Evolutionary conservation across 2,329 filamentous ascomycete genomes (phyloP).

Genomic region (Conoideocrella luteorostrata): DNA sequence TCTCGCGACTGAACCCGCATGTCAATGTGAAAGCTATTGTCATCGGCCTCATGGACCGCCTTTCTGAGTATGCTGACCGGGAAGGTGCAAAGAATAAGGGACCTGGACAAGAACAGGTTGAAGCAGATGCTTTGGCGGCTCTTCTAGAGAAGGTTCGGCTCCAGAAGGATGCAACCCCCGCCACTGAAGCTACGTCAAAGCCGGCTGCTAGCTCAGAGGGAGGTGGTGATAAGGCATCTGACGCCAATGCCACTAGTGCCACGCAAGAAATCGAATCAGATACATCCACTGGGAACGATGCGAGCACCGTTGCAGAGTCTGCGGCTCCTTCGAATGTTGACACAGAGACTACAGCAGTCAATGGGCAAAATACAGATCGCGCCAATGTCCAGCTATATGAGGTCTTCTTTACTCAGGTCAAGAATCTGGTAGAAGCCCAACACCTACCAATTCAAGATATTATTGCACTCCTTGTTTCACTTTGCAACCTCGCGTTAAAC

Average conservation of each 20-base stretch:
- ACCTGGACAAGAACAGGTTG: slow-evolving; percentile 67
- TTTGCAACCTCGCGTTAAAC: slow-evolving; percentile 88
- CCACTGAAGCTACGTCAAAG: slow-evolving; percentile 14
- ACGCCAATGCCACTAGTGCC: slow-evolving; percentile 25
- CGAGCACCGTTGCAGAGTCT: slow-evolving; percentile 24
- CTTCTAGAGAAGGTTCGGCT: slow-evolving; percentile 75
- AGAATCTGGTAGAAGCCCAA: slow-evolving; percentile 86
- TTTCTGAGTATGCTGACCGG: slow-evolving; percentile 90
- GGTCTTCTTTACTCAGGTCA: slow-evolving; percentile 94
- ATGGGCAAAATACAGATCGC: slow-evolving; percentile 37
- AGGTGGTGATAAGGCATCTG: slow-evolving; percentile 20
- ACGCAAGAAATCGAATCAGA: slow-evolving; percentile 12
- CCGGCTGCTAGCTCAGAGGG: slow-evolving; percentile 30
- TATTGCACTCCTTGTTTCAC: slow-evolving; percentile 86
- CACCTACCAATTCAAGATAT: slow-evolving; percentile 90
- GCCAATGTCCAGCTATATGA: slow-evolving; percentile 86
- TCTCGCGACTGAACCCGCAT: slow-evolving; percentile 86
- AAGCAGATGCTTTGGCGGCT: slow-evolving; percentile 74
- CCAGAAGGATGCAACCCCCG: slow-evolving; percentile 42
- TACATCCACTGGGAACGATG: slow-evolving; percentile 22
- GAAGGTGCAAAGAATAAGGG: slow-evolving; percentile 67
- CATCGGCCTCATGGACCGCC: slow-evolving; percentile 92
- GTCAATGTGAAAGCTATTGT: slow-evolving; percentile 98
- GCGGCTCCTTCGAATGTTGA: slow-evolving; percentile 36
- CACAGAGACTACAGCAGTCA: slow-evolving; percentile 40